Evolutionary conservation across 108 stramenopile species (phyloP), one percentile per base, ranked within the genome.

Genomic region (Parietichytrium sp.): DNA sequence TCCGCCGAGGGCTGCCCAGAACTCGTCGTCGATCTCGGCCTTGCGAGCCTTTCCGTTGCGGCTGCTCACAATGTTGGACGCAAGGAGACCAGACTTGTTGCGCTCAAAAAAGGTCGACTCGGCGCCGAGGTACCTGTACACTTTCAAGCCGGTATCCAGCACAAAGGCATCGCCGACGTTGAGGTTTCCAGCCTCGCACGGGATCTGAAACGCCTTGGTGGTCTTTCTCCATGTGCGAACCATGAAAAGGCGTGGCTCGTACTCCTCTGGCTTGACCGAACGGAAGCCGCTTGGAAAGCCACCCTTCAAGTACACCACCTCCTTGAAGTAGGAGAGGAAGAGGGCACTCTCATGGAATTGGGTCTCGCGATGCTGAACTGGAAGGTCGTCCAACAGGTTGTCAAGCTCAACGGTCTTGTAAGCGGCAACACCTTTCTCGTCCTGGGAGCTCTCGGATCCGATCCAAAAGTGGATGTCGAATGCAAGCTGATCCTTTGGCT

Each of bases 321-420:
- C 42, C 78, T 86, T 87, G 54, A 91, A 91, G 54, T 81, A 42
- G 31, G 80, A 54, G 29, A 85, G 49, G 83, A 96, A 96, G n/a
- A 83, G 55, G 30, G 55, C 50, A 8, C 92, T 90, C 90, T 96
- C 96, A 36, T 83, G 52, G 20, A 93, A 93, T 84, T 94, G 88
- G 1, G 92, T 85, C 81, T 97, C 94, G 25, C 96, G 91, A 85
- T 93, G 93, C 85, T 97, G 95, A 13, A 96, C 88, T 16, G 95
- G 86, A 7, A 78, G 85, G 8, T 91, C 93, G 3, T 93, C 95
- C 27, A 96, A 54, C 7, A 84, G 52, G 48, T 95, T 93, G 82
- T 97, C 96, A 48, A 93, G 90, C 87, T 96, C 96, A 29, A 95
- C 93, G 79, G 94, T 92, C 83, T 95, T 95, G 85, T 91, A 92